Conservation (phyloP, 2,329 filamentous ascomycete species). For the Fusarium anthophilum region DNA sequence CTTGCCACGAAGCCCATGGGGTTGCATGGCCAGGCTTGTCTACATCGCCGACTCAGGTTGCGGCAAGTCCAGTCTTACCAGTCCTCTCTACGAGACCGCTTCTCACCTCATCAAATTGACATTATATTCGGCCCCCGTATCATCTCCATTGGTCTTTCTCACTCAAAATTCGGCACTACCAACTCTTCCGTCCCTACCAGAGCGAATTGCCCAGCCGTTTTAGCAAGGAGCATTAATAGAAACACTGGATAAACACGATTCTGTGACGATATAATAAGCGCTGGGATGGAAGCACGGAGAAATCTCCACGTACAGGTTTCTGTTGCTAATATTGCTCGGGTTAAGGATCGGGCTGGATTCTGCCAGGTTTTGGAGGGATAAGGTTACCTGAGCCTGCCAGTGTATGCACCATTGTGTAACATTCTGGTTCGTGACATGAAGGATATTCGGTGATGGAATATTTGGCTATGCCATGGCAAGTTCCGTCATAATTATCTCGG, state of each 20-base stretch:
- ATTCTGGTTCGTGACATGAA: neutral
- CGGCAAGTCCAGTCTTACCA: slow-evolving; percentile 92
- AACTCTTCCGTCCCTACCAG: slow-evolving; percentile 20
- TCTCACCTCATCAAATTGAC: slow-evolving; percentile 92
- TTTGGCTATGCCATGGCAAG: neutral
- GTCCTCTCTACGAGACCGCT: slow-evolving; percentile 96
- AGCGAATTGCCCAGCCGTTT: neutral
- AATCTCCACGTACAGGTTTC: too few species aligned
- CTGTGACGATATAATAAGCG: too few species aligned
- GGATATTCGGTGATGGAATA: rapidly evolving
- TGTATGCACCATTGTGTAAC: neutral
- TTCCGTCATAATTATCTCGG: too few species aligned
- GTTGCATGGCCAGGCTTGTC: slow-evolving; percentile 57
- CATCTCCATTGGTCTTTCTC: slow-evolving; percentile 81
- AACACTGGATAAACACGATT: too few species aligned
- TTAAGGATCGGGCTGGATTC: too few species aligned
- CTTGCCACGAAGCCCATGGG: slow-evolving; percentile 69
- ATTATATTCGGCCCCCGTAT: slow-evolving; percentile 96
- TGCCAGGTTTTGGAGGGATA: neutral
- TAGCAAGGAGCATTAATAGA: too few species aligned
- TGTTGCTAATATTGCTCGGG: too few species aligned
- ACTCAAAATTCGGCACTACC: slow-evolving; percentile 58
- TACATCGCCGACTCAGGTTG: slow-evolving; percentile 95
- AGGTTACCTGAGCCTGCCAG: too few species aligned
- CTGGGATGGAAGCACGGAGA: neutral